phyloP scores from a whole-genome alignment of 2,329 filamentous ascomycete genomes.

The Bipolaris sorokiniana region DNA sequence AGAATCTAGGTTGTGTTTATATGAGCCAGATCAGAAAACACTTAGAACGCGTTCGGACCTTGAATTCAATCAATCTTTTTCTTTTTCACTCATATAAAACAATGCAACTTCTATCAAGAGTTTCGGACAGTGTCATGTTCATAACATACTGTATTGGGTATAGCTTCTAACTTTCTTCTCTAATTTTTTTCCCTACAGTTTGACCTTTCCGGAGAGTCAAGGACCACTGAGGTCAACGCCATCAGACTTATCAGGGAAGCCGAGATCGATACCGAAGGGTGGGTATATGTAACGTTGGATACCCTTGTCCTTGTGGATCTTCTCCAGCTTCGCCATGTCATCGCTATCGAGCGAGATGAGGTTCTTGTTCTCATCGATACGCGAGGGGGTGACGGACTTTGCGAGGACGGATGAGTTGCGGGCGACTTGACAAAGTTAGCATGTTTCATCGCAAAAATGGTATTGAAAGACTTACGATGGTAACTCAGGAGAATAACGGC shows the following conservation, averaged over 20 bases:
- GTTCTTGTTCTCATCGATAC: conserved; percentile 73
- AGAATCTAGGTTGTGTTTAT: conserved; percentile 18
- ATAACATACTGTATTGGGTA: conserved; percentile 16
- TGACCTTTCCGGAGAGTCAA: conserved; percentile 23
- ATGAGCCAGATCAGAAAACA: background rate
- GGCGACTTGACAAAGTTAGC: conserved; percentile 55
- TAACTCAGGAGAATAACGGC: conserved; percentile 72
- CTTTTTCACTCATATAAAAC: background rate
- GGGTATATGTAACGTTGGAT: conserved; percentile 57
- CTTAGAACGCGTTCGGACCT: too few species aligned
- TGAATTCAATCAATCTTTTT: background rate
- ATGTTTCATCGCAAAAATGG: background rate
- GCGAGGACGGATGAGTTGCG: conserved; percentile 73
- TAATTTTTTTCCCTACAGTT: conserved; percentile 11
- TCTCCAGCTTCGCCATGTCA: conserved; percentile 63
- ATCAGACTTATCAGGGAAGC: conserved; percentile 57
- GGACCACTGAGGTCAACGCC: conserved; percentile 44
- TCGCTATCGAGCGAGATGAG: conserved; percentile 68
- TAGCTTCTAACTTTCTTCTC: conserved; percentile 13
- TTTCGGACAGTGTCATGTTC: background rate
- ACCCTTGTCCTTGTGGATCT: conserved; percentile 55
- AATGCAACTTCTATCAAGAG: background rate
- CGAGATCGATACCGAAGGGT: conserved; percentile 56
- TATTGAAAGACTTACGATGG: conserved; percentile 62
- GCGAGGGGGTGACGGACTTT: conserved; percentile 71